Evolutionary conservation across 2,329 filamentous ascomycete genomes (phyloP).

Genomic region (Scytalidium lignicola): DNA sequence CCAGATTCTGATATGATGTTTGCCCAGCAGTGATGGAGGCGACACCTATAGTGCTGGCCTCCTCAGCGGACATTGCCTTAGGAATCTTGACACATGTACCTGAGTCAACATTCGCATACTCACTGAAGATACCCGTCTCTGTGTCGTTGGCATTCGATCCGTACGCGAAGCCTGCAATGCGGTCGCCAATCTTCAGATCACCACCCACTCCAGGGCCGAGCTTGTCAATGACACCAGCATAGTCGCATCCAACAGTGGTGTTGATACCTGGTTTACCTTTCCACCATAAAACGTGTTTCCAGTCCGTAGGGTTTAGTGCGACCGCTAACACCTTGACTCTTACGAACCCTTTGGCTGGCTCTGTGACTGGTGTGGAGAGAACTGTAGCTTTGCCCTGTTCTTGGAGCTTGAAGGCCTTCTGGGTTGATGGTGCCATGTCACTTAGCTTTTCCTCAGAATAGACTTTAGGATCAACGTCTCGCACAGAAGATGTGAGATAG

Average conservation of each 20-base stretch:
- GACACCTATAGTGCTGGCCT: conserved; percentile 35
- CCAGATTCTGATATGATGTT: conserved; percentile 31
- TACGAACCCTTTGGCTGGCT: too few species aligned
- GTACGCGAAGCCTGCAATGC: conserved; percentile 29
- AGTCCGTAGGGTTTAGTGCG: conserved; percentile 13
- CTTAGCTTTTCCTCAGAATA: too few species aligned
- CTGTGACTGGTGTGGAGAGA: too few species aligned
- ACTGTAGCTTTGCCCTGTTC: too few species aligned
- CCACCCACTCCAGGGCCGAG: conserved; percentile 27
- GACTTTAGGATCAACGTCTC: too few species aligned
- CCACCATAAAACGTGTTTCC: too few species aligned
- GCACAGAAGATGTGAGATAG: too few species aligned
- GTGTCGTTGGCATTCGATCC: neutral
- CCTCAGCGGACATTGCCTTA: conserved; percentile 17
- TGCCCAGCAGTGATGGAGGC: conserved; percentile 35
- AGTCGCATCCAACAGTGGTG: conserved; percentile 36
- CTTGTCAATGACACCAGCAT: conserved; percentile 30
- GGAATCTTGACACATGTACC: conserved; percentile 27
- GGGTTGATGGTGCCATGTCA: too few species aligned
- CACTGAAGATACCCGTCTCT: too few species aligned
- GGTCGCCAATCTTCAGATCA: conserved; percentile 16
- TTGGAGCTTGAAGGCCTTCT: too few species aligned
- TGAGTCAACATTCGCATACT: too few species aligned
- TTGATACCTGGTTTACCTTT: too few species aligned
- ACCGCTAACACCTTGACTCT: conserved; percentile 10